phyloP scores from a whole-genome alignment of 1,139 yeast genomes.

The Kodamaea derodonti region DNA sequence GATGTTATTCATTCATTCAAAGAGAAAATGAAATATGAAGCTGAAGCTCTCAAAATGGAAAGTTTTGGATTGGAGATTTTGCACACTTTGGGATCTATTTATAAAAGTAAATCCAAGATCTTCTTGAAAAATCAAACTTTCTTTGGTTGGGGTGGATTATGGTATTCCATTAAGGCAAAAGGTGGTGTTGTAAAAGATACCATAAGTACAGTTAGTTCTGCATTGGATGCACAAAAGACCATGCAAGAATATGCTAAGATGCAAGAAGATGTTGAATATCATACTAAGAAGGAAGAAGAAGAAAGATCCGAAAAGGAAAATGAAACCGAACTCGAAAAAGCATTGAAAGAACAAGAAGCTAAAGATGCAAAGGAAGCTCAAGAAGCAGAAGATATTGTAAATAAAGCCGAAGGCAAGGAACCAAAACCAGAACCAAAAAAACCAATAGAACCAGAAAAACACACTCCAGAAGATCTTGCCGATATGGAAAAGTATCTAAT shows the following conservation, averaged over 20 bases:
- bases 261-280: slow-evolving; percentile 58
- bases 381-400: slow-evolving; percentile 1
- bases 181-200: slow-evolving; percentile 85
- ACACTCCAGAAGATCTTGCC: slow-evolving; percentile 77
- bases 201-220: slow-evolving; percentile 77
- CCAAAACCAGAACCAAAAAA: slow-evolving; percentile 7
- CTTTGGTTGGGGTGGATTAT: slow-evolving; percentile 80
- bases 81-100: slow-evolving; percentile 80
- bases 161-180: slow-evolving; percentile 80
- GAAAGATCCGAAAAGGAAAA: slow-evolving; percentile 4
- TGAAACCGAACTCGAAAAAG: slow-evolving; percentile 9
- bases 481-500: slow-evolving; percentile 81
- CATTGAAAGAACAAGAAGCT: slow-evolving; percentile 5
- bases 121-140: slow-evolving; percentile 58
- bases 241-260: slow-evolving; percentile 76
- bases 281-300: slow-evolving; percentile 37
- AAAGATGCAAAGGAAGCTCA: slow-evolving; percentile 1
- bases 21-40: slow-evolving; percentile 73
- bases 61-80: slow-evolving; percentile 89
- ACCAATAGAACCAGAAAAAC: slow-evolving; percentile 40
- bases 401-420: slow-evolving; percentile 9
- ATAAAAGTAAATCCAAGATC: slow-evolving; percentile 63
- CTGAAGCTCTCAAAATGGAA: slow-evolving; percentile 86
- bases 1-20: slow-evolving; percentile 68
- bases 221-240: slow-evolving; percentile 86